phyloP scores from a whole-genome alignment of 306 rosid species.

The Hippophae gyantsensis region DNA sequence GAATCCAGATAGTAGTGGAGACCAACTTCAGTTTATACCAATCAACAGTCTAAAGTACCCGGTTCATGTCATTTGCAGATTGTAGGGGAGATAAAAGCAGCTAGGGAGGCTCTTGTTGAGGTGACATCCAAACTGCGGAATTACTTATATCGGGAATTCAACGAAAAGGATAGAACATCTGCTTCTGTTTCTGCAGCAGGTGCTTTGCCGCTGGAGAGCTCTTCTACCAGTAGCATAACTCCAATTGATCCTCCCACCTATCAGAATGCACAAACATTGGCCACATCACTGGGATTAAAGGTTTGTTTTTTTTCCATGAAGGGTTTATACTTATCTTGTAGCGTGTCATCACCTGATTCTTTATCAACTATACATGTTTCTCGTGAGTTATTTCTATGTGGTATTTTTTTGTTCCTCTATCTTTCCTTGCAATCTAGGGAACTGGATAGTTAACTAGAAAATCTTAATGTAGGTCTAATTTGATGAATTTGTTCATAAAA shows the following conservation, averaged over 20 bases:
- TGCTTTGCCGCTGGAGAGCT: conserved; percentile 33
- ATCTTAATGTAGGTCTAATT: conserved; percentile 7
- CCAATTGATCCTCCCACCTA: conserved; percentile 38
- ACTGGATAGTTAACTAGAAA: background rate
- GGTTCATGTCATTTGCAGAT: conserved; percentile 42
- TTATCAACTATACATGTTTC: too few relatives aligned
- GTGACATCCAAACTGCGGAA: conserved; percentile 80
- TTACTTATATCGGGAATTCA: conserved; percentile 63
- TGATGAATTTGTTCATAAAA: conserved; percentile 6
- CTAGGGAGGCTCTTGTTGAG: conserved; percentile 88
- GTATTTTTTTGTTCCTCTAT: background rate
- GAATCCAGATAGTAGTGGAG: background rate
- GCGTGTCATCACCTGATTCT: too few relatives aligned
- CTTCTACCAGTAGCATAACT: conserved; percentile 38
- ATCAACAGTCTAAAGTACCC: conserved; percentile 5
- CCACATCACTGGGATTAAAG: conserved; percentile 42
- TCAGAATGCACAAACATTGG: conserved; percentile 46
- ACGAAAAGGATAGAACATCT: conserved; percentile 51
- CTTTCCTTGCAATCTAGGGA: background rate
- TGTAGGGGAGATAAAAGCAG: conserved; percentile 85
- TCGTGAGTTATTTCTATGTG: background rate
- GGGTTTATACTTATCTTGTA: background rate
- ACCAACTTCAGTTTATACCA: conserved; percentile 13
- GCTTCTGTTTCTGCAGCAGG: conserved; percentile 36
- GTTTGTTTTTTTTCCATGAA: background rate